Evolutionary conservation across 306 rosid species (phyloP), one percentile per base, ranked within the genome.

Genomic region (Psophocarpus tetragonolobus): DNA sequence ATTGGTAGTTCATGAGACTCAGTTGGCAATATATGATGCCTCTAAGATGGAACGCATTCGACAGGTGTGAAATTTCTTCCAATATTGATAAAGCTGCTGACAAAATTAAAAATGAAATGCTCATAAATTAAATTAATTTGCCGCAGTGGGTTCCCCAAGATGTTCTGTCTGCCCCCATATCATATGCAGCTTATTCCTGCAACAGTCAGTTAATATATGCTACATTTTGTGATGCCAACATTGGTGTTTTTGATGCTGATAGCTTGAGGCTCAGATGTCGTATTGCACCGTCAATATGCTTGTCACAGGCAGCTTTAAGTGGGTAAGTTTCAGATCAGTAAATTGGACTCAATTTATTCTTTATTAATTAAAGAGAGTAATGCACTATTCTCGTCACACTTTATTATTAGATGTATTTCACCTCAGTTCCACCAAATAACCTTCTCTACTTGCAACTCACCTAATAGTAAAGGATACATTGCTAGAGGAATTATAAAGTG

Each of bases 71-170:
- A 24, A 13, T 53, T 68, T 74, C 58, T 67, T n/a, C 29, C 24
- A 12, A 11, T 65, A 20, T 20, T 80, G 70, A 32, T 66, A 68
- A n/a, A 32, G 44, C 73, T 61, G 24, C 33, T 74, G 71, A 54
- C 50, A 51, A 7, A 8, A 50, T 48, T 56, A 13, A 20, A 68
- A 35, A 12, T 41, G 38, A 80, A n/a, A 45, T 58, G 18, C 80
- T 85, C 38, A 57, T 53, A 39, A 67, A 6, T 62, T 53, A 39
- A 67, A 6, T 62, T 82, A 58, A 74, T 84, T 79, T 32, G 80
- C 78, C 61, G 57, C 91, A 93, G 97, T 93, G 97, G 97, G 86
- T 91, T 84, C 98, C 98, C 76, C 97, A 90, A 71, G 96, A 91
- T 71, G 87, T 24, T 47, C 84, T 91, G 44, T 44, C 90, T 17